phyloP scores from a whole-genome alignment of 2,329 filamentous ascomycete species.

The Apiospora marii region DNA sequence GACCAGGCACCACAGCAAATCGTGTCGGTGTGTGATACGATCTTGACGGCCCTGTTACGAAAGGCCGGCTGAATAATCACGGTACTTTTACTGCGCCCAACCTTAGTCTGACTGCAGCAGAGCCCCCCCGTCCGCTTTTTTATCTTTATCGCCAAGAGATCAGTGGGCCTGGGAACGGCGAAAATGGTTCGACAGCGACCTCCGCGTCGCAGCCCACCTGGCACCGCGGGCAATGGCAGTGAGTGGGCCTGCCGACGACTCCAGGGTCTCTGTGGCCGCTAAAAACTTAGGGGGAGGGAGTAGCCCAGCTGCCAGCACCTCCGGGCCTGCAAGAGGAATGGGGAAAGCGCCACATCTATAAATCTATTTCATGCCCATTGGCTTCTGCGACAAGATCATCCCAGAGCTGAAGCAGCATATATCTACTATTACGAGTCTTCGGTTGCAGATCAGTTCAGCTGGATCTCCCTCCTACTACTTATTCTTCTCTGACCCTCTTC shows the following conservation, averaged over 20 bases:
- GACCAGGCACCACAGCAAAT: not conserved
- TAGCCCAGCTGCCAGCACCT: conserved; percentile 3
- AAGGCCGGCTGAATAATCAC: conserved; percentile 1
- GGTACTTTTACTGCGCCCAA: not conserved
- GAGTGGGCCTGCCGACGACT: conserved; percentile 1
- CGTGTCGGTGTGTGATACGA: conserved; percentile 6
- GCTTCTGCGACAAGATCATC: conserved; percentile 1
- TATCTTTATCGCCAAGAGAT: conserved; percentile 11
- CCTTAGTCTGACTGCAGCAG: not conserved
- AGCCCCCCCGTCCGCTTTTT: not conserved
- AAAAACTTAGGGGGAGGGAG: conserved; percentile 15
- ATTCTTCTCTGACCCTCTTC: not conserved
- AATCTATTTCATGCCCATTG: conserved; percentile 15
- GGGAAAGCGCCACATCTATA: conserved; percentile 7
- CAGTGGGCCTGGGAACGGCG: not conserved
- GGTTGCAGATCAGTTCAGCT: not conserved
- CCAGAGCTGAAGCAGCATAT: not conserved
- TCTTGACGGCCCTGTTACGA: conserved; percentile 5
- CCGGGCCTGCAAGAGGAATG: not conserved
- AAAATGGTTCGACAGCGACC: conserved; percentile 15
- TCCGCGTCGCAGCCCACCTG: conserved; percentile 12
- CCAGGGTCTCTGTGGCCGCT: not conserved
- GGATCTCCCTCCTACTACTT: not conserved
- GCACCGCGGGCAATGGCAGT: not conserved
- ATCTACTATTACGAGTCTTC: not conserved